A percentile compares a stretch with the other conserved stretches of the same genome.
Evolutionary conservation across 306 rosid species (phyloP).

Genomic region (Medicago truncatula): DNA sequence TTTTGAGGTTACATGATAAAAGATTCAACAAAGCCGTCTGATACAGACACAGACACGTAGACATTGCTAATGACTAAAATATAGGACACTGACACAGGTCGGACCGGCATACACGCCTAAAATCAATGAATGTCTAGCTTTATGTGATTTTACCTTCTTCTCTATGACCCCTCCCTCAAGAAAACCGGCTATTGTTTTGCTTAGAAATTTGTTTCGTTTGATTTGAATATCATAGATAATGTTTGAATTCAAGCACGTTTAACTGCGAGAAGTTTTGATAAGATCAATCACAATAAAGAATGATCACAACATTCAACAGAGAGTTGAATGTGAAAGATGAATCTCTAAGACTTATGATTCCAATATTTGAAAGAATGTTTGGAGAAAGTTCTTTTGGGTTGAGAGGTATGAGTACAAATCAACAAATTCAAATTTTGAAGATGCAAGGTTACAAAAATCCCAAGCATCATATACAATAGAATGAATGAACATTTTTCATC

Average conservation of each 20-base stretch:
- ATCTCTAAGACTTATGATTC: constrained; percentile 7
- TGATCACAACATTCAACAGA: constrained; percentile 24
- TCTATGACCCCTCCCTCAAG: not conserved
- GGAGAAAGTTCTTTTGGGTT: constrained; percentile 30
- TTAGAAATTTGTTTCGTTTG: constrained; percentile 1
- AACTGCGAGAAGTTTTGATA: not conserved
- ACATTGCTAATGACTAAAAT: not conserved
- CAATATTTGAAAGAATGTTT: constrained; percentile 40
- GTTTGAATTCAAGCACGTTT: not conserved
- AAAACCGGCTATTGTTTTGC: constrained; percentile 22
- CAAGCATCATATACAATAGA: constrained; percentile 41
- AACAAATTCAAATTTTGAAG: constrained; percentile 41
- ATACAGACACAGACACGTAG: not conserved
- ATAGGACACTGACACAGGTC: not conserved
- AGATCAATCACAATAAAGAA: not conserved
- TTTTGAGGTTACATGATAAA: constrained; percentile 14
- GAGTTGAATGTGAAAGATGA: constrained; percentile 10
- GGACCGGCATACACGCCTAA: not conserved
- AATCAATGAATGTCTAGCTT: no score
- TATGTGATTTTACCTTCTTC: not conserved
- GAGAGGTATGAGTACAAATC: constrained; percentile 41
- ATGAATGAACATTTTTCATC: constrained; percentile 31
- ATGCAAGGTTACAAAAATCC: constrained; percentile 46
- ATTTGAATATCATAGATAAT: not conserved
- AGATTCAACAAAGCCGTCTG: not conserved